Percentiles rank a stretch among this genome's conserved stretches.
Conservation (phyloP, 2,329 filamentous ascomycete species). For the Pyrenophora seminiperda region DNA sequence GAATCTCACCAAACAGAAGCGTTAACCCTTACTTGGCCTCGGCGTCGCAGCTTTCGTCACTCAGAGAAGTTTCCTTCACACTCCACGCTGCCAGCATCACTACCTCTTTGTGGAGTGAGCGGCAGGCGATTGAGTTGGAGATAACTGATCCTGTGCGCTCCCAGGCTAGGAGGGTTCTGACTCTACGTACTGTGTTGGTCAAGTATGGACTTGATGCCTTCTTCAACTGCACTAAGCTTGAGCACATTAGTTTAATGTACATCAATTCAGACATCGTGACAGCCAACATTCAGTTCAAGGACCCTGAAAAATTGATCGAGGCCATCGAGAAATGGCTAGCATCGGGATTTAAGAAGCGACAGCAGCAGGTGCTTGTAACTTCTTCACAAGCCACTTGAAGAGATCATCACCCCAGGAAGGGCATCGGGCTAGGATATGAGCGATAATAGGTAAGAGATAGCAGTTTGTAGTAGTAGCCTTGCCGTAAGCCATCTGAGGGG, state of each 20-base stretch:
- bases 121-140: slow-evolving; percentile 67
- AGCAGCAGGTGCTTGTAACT: neutral
- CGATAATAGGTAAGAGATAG: too few species aligned
- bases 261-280: slow-evolving; percentile 62
- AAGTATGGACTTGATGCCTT: slow-evolving; percentile 72
- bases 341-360: slow-evolving; percentile 3
- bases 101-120: slow-evolving; percentile 68
- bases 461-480: too few species aligned
- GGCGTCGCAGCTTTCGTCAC: slow-evolving; percentile 81
- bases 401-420: too few species aligned
- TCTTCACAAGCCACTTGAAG: neutral
- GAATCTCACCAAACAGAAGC: slow-evolving; percentile 81
- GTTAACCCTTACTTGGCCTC: slow-evolving; percentile 90
- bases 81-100: slow-evolving; percentile 80
- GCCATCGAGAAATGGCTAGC: slow-evolving; percentile 7
- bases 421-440: too few species aligned
- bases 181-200: slow-evolving; percentile 81
- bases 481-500: too few species aligned
- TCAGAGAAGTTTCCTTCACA: slow-evolving; percentile 77
- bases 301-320: slow-evolving; percentile 2
- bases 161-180: slow-evolving; percentile 77
- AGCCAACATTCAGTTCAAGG: slow-evolving; percentile 63
- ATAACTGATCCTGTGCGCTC: slow-evolving; percentile 75
- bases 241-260: slow-evolving; percentile 76
- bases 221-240: slow-evolving; percentile 74